These are phyloP conservation scores for Alternaria sp. DNA, from an alignment of 2,329 filamentous ascomycete genomes.

Conservation along the genomic window DNA sequence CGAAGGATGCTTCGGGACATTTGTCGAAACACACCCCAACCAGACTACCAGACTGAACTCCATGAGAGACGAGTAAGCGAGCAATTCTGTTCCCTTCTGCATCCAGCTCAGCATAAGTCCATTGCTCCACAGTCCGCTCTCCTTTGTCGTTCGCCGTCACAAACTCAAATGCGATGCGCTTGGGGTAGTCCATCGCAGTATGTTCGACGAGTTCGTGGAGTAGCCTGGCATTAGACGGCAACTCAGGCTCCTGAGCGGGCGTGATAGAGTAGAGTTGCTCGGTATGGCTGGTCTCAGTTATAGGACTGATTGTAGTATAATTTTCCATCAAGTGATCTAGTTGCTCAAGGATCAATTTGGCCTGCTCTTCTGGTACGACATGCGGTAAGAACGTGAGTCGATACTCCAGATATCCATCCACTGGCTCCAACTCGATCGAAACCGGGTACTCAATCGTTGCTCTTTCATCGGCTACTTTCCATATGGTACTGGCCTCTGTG, in stretches of 20 bases:
- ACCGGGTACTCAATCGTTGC: constrained; percentile 79
- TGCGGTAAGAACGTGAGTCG: constrained; percentile 72
- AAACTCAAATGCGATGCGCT: constrained; percentile 78
- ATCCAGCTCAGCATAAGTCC: constrained; percentile 81
- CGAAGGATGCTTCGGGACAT: constrained; percentile 82
- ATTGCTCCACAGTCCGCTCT: constrained; percentile 61
- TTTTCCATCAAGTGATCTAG: constrained; percentile 73
- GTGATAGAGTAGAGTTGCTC: constrained; percentile 69
- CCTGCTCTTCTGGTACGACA: constrained; percentile 74
- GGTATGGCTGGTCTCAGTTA: constrained; percentile 49
- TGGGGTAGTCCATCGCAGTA: constrained; percentile 65
- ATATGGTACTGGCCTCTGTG: constrained; percentile 52
- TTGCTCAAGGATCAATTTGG: constrained; percentile 71
- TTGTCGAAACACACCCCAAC: constrained; percentile 85
- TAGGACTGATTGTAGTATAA: constrained; percentile 53
- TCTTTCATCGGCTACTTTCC: constrained; percentile 71
- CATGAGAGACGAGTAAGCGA: constrained; percentile 64
- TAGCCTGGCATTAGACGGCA: constrained; percentile 67
- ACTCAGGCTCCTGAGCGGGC: constrained; percentile 65
- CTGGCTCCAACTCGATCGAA: constrained; percentile 80
- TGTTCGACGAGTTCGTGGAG: constrained; percentile 82
- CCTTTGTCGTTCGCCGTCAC: constrained; percentile 64
- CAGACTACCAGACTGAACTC: constrained; percentile 65
- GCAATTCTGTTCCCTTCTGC: constrained; percentile 76
- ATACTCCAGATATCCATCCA: constrained; percentile 62